Evolutionary conservation across 1,284 basidiomycete genomes (phyloP), one percentile per base, ranked within the genome.

Genomic region (Melampsora larici-populina): DNA sequence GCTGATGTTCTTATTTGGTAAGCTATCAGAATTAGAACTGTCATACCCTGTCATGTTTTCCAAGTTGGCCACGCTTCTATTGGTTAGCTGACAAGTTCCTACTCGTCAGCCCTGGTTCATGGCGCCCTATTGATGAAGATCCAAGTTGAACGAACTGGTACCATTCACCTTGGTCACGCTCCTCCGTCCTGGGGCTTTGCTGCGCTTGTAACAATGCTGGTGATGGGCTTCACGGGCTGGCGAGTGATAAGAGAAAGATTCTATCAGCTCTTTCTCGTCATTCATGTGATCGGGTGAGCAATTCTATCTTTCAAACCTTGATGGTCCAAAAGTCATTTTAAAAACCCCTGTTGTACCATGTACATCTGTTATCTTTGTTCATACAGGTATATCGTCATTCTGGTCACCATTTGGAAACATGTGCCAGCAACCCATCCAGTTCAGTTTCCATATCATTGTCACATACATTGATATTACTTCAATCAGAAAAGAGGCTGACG

Each of bases 1-100:
- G 63, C 66, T 77, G 36, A 62, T 77, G 15, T 70, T 77, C 26
- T 26, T 67, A 55, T 77, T 69, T 40, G 74, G 74, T 77, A n/a
- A 77, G 66, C 64, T 21, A 21, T 17, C 26, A n/a, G 49, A 31
- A 26, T 6, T 72, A 5, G 15, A 33, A n/a, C n/a, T n/a, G n/a
- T n/a, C n/a, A n/a, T n/a, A n/a, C n/a, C n/a, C n/a, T n/a, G n/a
- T n/a, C n/a, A n/a, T n/a, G n/a, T 63, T 26, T 33, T 5, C 26
- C 62, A 33, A 63, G 26, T 2, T 9, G 15, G 51, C 17, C 24
- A 55, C 51, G 13, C 51, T 55, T 24, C 17, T 5, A 63, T 55
- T 55, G 24, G 18, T 55, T 55, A 21, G 18, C 15, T 26, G 24
- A 55, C 51, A 21, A 15, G 17, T 55, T 55, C 51, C 17, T 55